Percentiles rank a stretch among this genome's conserved stretches.
Conservation (phyloP, 345 rosid genomes). For the Litchi chinensis region DNA sequence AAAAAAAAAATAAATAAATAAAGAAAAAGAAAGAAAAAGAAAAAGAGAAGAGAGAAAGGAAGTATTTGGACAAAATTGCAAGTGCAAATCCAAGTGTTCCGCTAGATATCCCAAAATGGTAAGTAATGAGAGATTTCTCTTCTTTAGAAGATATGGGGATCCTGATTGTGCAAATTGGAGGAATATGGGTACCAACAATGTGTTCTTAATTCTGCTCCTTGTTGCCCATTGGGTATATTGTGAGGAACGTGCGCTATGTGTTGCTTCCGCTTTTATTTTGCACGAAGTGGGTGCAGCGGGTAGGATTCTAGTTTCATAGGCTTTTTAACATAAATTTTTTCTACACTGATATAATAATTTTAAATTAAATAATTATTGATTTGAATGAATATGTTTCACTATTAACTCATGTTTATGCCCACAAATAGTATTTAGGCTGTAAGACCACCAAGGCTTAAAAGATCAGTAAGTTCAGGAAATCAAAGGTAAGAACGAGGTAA, state of each 20-base stretch:
- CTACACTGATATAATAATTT: no score
- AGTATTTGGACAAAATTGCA: background rate
- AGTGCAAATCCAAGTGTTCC: slow-evolving; percentile 6
- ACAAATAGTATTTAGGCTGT: no score
- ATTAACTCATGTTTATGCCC: no score
- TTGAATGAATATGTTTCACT: no score
- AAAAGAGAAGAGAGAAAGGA: background rate
- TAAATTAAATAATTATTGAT: no score
- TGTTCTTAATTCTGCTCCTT: background rate
- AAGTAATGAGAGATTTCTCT: background rate
- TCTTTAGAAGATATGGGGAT: slow-evolving; percentile 1
- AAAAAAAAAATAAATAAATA: no score
- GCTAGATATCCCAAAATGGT: background rate
- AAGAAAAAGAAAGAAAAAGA: background rate
- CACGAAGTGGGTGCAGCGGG: background rate
- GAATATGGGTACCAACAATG: background rate
- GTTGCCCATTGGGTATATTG: background rate
- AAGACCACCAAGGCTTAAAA: no score
- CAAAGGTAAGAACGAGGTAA: no score
- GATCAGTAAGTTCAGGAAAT: no score
- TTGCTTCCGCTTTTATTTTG: background rate
- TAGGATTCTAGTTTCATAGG: background rate
- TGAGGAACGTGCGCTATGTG: background rate
- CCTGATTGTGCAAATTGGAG: background rate
- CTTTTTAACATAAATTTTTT: no score